Base-by-base conservation (phyloP, 768 basidiomycete genomes). In the Dentipellis sp. region DNA sequence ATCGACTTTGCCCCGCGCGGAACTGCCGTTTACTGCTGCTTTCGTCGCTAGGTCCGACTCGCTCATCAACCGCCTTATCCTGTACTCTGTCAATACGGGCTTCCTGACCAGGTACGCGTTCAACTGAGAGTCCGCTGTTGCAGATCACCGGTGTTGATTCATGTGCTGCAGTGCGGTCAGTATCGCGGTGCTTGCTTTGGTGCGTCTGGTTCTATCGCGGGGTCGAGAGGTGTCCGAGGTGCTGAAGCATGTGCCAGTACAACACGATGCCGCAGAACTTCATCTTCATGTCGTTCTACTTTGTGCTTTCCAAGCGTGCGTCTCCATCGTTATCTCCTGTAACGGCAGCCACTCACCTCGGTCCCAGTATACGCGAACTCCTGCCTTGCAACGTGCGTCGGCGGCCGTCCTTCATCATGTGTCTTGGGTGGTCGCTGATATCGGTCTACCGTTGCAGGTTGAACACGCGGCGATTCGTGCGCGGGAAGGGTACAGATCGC, bases 11-110 rank as follows among this genome's bases (percentile, higher is more conserved):
- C 36, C 10, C 9, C 14, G 14, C 22, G 29, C 17, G 36, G 21
- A 11, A 48, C 12, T 36, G 9, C 51, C 36, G 53, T 49, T 17
- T 29, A n/a, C 23, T n/a, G 34, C 14, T 53, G 4, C 42, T 45
- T 45, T n/a, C 42, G 42, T 45, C 53, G 8, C 23, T 63, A 84
- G 82, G 52, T 74, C 78, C 29, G 76, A 84, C 64, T 74, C 79
- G 1, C 67, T 84, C n/a, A 75, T 85, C 37, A 81, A 78, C 57
- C 73, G 63, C 2, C 67, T 86, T 34, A 80, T 72, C 8, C 62
- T 81, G n/a, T 83, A 83, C 56, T 82, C 83, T 14, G 68, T 86
- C 42, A 83, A 80, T 58, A 85, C 83, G 0, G 84, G 84, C 17
- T 69, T 72, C 5, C 53, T 88, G 38, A 86, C 84, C n/a, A 81